These are phyloP conservation scores for Botrytis medusae DNA, from an alignment of 2,329 filamentous ascomycete species.

Conservation along the genomic window DNA sequence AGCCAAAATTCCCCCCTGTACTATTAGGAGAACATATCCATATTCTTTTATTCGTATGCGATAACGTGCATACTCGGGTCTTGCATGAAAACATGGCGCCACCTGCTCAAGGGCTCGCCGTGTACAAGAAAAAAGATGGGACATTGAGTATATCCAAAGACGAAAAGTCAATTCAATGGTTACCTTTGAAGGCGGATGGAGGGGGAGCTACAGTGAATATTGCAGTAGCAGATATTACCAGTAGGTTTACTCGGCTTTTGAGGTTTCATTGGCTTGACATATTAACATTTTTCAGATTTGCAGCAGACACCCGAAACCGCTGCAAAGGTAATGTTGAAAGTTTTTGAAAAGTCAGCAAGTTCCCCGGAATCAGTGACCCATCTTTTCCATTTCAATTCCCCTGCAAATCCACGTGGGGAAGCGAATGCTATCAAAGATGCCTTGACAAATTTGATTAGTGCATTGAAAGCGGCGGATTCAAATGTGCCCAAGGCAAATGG, in stretches of 20 bases:
- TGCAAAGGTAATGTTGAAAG: slow-evolving; percentile 89
- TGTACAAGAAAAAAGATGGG: slow-evolving; percentile 97
- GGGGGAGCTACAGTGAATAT: slow-evolving; percentile 68
- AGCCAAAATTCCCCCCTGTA: not conserved
- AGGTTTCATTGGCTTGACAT: slow-evolving; percentile 20
- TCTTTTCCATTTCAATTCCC: slow-evolving; percentile 86
- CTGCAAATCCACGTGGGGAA: slow-evolving; percentile 72
- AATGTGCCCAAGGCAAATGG: slow-evolving; percentile 37
- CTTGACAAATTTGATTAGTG: slow-evolving; percentile 69
- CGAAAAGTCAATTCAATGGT: slow-evolving; percentile 76
- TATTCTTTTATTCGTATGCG: slow-evolving; percentile 1
- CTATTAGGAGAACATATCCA: not conserved
- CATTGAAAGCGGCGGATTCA: slow-evolving; percentile 50
- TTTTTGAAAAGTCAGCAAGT: slow-evolving; percentile 70
- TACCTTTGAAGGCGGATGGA: slow-evolving; percentile 60
- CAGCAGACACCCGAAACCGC: slow-evolving; percentile 90
- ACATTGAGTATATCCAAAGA: slow-evolving; percentile 73
- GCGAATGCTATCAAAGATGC: slow-evolving; percentile 82
- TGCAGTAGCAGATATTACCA: slow-evolving; percentile 74
- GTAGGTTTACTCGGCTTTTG: slow-evolving; percentile 51
- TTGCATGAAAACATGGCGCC: slow-evolving; percentile 24
- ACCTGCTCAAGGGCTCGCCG: slow-evolving; percentile 55
- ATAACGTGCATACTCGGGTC: slow-evolving; percentile 2
- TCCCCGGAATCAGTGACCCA: slow-evolving; percentile 65
- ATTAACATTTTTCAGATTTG: slow-evolving; percentile 60